phyloP scores from a whole-genome alignment of 2,329 filamentous ascomycete species.

The Trichoderma lentiforme region DNA sequence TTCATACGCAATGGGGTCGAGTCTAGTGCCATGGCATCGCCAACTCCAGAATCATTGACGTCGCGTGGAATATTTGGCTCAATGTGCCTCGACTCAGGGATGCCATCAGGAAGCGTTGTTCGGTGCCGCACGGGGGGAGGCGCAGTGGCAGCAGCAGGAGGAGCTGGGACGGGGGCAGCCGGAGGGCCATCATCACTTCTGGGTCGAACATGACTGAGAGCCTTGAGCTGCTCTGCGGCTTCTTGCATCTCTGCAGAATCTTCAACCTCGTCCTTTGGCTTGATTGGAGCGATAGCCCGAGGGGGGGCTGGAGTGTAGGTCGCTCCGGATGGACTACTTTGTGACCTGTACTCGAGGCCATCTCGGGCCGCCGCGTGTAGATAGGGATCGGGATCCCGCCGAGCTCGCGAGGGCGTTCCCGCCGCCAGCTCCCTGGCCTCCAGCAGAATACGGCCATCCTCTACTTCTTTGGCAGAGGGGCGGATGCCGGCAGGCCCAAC shows the following conservation, averaged over 20 bases:
- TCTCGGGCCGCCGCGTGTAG: slow-evolving; percentile 27
- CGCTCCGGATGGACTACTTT: slow-evolving; percentile 29
- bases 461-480: slow-evolving; percentile 50
- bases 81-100: slow-evolving; percentile 32
- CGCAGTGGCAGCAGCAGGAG: not conserved
- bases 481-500: slow-evolving; percentile 45
- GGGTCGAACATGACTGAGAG: slow-evolving; percentile 60
- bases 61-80: slow-evolving; percentile 32
- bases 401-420: slow-evolving; percentile 30
- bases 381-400: slow-evolving; percentile 29
- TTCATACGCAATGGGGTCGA: slow-evolving; percentile 36
- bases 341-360: slow-evolving; percentile 25
- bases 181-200: slow-evolving; percentile 43
- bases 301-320: slow-evolving; percentile 24
- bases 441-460: slow-evolving; percentile 55
- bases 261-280: slow-evolving; percentile 42
- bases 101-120: slow-evolving; percentile 40
- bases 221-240: slow-evolving; percentile 64
- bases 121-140: slow-evolving; percentile 31
- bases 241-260: slow-evolving; percentile 69
- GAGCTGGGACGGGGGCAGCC: not conserved
- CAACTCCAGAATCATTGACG: slow-evolving; percentile 31
- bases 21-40: slow-evolving; percentile 25
- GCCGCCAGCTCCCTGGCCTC: slow-evolving; percentile 49
- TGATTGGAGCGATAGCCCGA: slow-evolving; percentile 23